Conservation (phyloP, 805 yeast genomes). For the Lipomyces kockii region DNA sequence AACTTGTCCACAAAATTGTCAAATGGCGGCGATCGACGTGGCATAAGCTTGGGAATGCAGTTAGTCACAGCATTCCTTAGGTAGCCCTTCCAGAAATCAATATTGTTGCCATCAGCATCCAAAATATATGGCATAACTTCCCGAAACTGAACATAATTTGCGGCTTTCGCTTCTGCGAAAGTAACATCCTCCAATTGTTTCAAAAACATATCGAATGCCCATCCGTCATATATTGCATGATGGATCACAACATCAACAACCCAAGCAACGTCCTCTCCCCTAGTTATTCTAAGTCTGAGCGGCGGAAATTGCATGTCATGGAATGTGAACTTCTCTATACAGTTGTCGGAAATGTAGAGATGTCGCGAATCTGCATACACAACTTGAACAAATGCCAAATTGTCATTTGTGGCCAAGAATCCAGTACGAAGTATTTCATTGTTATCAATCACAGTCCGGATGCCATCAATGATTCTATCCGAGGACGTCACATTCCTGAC, state of each 20-base stretch:
- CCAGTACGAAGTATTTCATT: conserved; percentile 36
- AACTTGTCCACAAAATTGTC: conserved; percentile 2
- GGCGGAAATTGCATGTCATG: conserved; percentile 18
- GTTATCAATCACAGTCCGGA: conserved; percentile 19
- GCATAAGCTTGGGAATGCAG: conserved; percentile 10
- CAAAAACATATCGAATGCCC: conserved; percentile 30
- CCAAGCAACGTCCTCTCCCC: background rate
- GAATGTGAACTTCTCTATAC: background rate
- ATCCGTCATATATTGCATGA: conserved; percentile 36
- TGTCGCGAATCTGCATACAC: conserved; percentile 21
- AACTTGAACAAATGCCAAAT: conserved; percentile 15
- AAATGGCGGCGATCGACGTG: background rate
- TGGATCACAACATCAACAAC: conserved; percentile 22
- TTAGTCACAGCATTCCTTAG: background rate
- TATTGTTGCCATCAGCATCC: background rate
- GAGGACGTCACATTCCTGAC: background rate
- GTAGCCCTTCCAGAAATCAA: conserved; percentile 21
- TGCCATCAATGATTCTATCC: conserved; percentile 9
- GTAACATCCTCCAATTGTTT: conserved; percentile 13
- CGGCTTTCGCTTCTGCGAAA: background rate
- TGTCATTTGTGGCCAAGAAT: conserved; percentile 17
- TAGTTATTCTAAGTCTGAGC: background rate
- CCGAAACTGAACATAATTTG: conserved; percentile 8
- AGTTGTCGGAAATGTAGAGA: background rate
- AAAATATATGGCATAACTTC: conserved; percentile 12